Evolutionary conservation across 345 rosid species (phyloP), one percentile per base, ranked within the genome.

Genomic region (Citrus mangshanensis): DNA sequence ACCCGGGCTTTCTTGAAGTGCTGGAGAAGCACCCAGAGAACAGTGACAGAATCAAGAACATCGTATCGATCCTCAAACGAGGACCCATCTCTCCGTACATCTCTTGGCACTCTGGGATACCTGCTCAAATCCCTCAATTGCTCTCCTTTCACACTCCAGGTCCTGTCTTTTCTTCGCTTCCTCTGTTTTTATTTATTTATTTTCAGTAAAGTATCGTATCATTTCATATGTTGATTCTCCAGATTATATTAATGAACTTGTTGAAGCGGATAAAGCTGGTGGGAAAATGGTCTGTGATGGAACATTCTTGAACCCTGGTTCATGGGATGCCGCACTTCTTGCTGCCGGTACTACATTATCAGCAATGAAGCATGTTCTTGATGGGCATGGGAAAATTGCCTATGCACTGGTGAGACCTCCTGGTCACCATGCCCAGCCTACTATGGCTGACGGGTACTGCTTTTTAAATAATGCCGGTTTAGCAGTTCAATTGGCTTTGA

Each of bases 341-440:
- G 96, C 99, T 70, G 97, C 98, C 18, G 93, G 98, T 77, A 90
- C 95, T 3, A 87, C 93, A 27, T 76, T 95, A 38, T 89, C 93
- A 28, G 97, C 97, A 9, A 91, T 93, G 98, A 85, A 89, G 80
- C 86, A 88, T 78, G 62, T 95, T 72, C 94, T 92, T 35, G 88
- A 89, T 18, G 86, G 89, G 13, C 82, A 86, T 71, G 98, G 93
- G 6, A 84, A 89, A 67, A 21, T 93, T 34, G 87, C 91, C 5
- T 93, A 90, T 81, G 88, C 98, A 28, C 77, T 95, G 72, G 98
- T 95, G 37, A 92, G 98, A 46, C 97, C 98, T 75, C 98, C 98
- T 0, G 98, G 98, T n/a, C 98, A 95, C 84, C 98, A 95, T 73
- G 87, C 98, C 64, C 98, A 93, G 85, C 97, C 97, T 70, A 87